Base-by-base conservation (phyloP, 2,329 filamentous ascomycete species). In the Ophiosphaerella narmari region DNA sequence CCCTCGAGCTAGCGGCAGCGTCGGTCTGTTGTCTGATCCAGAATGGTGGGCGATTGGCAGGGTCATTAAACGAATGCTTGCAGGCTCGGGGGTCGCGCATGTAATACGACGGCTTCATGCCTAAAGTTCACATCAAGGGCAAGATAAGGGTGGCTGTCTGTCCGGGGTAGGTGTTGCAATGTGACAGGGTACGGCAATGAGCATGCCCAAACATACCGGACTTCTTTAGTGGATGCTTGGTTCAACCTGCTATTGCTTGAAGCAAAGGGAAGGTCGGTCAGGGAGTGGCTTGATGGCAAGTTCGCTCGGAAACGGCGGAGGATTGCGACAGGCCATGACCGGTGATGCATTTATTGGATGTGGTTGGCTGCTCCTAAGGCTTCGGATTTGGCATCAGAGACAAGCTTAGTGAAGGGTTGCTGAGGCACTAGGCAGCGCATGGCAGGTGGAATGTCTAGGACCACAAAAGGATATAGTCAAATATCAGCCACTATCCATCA, bases 131-230 rank as follows among this genome's bases (percentile, higher is more conserved):
- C 39, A 42, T 49, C 32, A 52, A 40, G 55, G 50, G 35, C 43
- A 44, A 60, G 65, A 67, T 67, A 68, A 64, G 60, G 54, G 48
- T 48, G 56, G 46, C 48, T 50, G 46, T 52, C 48, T 36, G 42
- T 33, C 47, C 40, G 34, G 50, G 53, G 52, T 50, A 43, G 52
- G 26, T 43, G 42, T 39, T 44, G 50, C 18, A 43, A 53, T 35
- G 43, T 47, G 46, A 45, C 51, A 43, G 41, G 42, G 48, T 46
- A 46, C 43, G 43, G 42, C 43, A 49, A 43, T 50, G 52, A 55
- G 48, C 57, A 58, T 57, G 47, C 52, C 49, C 44, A 34, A 24
- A 31, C 44, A 50, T 44, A 24, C 26, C 34, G 35, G 35, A 31
- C 43, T 43, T 54, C 42, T 31, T 45, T 46, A 43, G 42, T 39